Evolutionary conservation across 1,284 basidiomycete genomes (phyloP).

Genomic region (Agaricales sp.): DNA sequence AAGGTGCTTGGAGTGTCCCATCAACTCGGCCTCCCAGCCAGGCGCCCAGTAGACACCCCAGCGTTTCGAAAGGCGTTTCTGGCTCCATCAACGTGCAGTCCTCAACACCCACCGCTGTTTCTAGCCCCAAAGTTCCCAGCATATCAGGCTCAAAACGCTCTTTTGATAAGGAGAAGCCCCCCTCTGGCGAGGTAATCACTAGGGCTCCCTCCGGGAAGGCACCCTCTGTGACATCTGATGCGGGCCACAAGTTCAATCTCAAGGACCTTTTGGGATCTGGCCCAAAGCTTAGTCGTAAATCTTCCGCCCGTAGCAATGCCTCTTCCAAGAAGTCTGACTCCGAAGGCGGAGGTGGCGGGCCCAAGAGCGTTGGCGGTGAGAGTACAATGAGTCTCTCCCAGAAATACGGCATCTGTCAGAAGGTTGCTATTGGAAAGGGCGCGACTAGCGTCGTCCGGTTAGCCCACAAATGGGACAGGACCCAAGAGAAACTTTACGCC

Average conservation of each 20-base stretch:
- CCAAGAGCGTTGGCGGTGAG: slow-evolving; percentile 49
- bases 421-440: slow-evolving; percentile 94
- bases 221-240: slow-evolving; percentile 46
- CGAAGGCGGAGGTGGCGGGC: slow-evolving; percentile 20
- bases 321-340: slow-evolving; percentile 63
- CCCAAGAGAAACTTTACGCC: slow-evolving; percentile 96
- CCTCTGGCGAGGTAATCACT: background rate
- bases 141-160: slow-evolving; percentile 17
- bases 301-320: slow-evolving; percentile 57
- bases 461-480: slow-evolving; percentile 97
- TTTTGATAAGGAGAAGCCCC: background rate
- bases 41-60: slow-evolving; percentile 43
- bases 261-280: slow-evolving; percentile 67
- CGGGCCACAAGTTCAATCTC: slow-evolving; percentile 69
- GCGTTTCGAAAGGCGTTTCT: slow-evolving; percentile 39
- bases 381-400: slow-evolving; percentile 61
- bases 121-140: slow-evolving; percentile 9
- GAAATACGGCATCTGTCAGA: slow-evolving; percentile 97
- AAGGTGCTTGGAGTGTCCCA: slow-evolving; percentile 44
- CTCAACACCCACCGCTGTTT: slow-evolving; percentile 12
- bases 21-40: slow-evolving; percentile 52
- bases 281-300: slow-evolving; percentile 63
- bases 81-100: slow-evolving; percentile 25
- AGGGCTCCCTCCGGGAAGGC: slow-evolving; percentile 17
- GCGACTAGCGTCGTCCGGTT: slow-evolving; percentile 94